These are phyloP conservation scores for Phytophthora pistaciae DNA, from an alignment of 352 stramenopile genomes.

Conservation along the genomic window DNA sequence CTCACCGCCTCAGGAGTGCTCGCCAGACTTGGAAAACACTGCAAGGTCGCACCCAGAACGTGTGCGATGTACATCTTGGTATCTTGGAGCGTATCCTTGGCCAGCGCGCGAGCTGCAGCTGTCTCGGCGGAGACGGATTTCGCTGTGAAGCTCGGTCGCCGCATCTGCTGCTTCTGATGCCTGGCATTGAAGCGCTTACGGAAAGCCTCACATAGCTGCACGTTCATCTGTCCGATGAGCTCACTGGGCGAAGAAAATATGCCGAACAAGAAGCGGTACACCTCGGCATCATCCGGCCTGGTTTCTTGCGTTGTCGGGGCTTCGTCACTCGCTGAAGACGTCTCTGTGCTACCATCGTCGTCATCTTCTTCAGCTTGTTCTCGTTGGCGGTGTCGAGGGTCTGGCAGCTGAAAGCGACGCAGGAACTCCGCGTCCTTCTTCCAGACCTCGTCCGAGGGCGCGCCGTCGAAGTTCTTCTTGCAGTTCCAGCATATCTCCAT, in stretches of 20 bases:
- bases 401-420: constrained; percentile 53
- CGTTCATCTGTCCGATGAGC: constrained; percentile 73
- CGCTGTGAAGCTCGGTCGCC: constrained; percentile 19
- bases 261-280: constrained; percentile 68
- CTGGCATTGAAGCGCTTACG: constrained; percentile 41
- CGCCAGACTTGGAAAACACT: constrained; percentile 65
- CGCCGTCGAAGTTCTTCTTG: constrained; percentile 54
- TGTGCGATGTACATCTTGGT: constrained; percentile 78
- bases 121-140: constrained; percentile 14
- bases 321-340: constrained; percentile 3
- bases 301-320: constrained; percentile 2
- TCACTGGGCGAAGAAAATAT: constrained; percentile 62
- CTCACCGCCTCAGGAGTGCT: constrained; percentile 59
- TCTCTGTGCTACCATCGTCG: background rate
- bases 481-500: constrained; percentile 80
- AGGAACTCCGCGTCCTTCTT: constrained; percentile 68
- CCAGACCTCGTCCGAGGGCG: constrained; percentile 57
- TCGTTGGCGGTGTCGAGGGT: background rate
- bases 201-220: constrained; percentile 61
- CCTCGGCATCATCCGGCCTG: constrained; percentile 48
- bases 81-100: constrained; percentile 68
- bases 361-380: background rate
- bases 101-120: constrained; percentile 15
- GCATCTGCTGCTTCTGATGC: constrained; percentile 29
- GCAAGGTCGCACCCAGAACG: constrained; percentile 62